A percentile compares a stretch with the other conserved stretches of the same genome.
phyloP scores from a whole-genome alignment of 148 eudicot genomes.

The Polygonum maritimum region DNA sequence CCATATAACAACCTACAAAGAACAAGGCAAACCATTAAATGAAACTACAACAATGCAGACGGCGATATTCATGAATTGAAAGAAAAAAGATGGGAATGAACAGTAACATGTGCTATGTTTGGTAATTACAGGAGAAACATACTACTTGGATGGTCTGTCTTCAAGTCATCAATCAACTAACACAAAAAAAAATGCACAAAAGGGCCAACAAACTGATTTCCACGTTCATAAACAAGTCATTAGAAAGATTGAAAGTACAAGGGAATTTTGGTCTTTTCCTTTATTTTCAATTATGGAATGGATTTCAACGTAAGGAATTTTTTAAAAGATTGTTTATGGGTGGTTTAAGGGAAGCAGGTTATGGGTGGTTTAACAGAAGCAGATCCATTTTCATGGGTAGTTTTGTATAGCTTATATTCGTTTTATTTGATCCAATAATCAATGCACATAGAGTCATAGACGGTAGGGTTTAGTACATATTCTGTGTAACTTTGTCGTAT shows the following conservation, averaged over 20 bases:
- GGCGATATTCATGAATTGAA: background rate
- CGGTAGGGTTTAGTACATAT: background rate
- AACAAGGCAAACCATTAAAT: background rate
- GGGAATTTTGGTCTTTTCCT: background rate
- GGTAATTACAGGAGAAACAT: too few relatives aligned
- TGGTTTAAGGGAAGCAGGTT: background rate
- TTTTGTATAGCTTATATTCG: background rate
- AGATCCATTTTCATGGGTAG: background rate
- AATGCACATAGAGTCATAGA: background rate
- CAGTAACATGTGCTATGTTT: background rate
- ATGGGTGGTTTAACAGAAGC: background rate
- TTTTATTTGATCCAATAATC: background rate
- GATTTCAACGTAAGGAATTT: too few relatives aligned
- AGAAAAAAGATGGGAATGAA: background rate
- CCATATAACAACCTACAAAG: constrained; percentile 65
- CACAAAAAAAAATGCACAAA: background rate
- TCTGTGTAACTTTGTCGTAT: background rate
- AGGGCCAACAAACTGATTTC: background rate
- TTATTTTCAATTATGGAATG: too few relatives aligned
- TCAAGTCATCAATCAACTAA: background rate
- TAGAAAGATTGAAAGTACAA: background rate
- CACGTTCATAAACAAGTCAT: too few relatives aligned
- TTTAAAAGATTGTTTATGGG: too few relatives aligned
- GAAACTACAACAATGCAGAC: background rate
- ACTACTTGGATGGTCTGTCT: background rate